Conservation (phyloP, 768 basidiomycete species). For the Rhizopogon roseolus region DNA sequence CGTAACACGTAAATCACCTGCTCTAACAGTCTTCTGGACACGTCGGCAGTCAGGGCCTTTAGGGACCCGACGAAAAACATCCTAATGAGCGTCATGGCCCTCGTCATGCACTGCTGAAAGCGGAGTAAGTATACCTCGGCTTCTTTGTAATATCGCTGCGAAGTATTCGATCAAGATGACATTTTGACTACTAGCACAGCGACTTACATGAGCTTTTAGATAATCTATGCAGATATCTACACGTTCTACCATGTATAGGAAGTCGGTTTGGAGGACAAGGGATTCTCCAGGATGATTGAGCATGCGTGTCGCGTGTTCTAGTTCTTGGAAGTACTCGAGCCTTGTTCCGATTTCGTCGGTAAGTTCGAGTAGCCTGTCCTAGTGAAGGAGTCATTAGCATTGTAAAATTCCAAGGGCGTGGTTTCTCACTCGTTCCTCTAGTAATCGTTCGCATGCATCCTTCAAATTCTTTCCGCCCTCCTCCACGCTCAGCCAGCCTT, state of each 20-base stretch:
- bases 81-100: constrained; percentile 96
- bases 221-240: constrained; percentile 94
- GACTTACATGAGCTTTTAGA: constrained; percentile 74
- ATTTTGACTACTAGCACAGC: not conserved
- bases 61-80: constrained; percentile 93
- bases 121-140: constrained; percentile 92
- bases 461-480: constrained; percentile 90
- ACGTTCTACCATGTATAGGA: constrained; percentile 93
- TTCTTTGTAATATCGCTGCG: constrained; percentile 85
- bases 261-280: constrained; percentile 85
- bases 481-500: constrained; percentile 83
- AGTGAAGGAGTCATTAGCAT: constrained; percentile 3
- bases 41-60: constrained; percentile 71
- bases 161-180: not conserved
- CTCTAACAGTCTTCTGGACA: constrained; percentile 69
- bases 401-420: not conserved
- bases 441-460: constrained; percentile 82
- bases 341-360: constrained; percentile 80
- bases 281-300: constrained; percentile 92
- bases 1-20: constrained; percentile 39
- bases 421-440: constrained; percentile 79
- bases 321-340: constrained; percentile 90
- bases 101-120: constrained; percentile 97
- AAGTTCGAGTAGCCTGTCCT: constrained; percentile 75
- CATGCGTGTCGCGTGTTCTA: constrained; percentile 90